Conservation (phyloP, 768 basidiomycete genomes). For the Boletus rubescentipes region DNA sequence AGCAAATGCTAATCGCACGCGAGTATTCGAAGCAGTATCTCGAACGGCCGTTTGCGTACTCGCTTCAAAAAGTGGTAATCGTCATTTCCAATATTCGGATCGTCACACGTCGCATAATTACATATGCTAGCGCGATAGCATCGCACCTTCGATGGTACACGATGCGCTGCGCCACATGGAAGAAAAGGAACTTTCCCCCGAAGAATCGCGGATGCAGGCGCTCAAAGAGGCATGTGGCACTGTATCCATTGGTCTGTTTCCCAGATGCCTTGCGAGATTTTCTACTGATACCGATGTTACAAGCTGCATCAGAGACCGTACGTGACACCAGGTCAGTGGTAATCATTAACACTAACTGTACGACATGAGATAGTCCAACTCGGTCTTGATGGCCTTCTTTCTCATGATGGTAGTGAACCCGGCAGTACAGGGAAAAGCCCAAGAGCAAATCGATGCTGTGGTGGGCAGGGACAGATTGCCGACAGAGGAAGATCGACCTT, state of each 20-base stretch:
- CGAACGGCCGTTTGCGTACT: neutral
- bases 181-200: neutral
- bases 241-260: neutral
- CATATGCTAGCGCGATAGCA: neutral
- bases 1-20: neutral
- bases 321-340: neutral
- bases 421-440: conserved; percentile 8
- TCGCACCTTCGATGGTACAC: neutral
- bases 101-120: neutral
- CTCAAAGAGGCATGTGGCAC: conserved; percentile 1
- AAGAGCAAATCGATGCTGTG: conserved; percentile 12
- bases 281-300: neutral
- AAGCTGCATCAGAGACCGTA: conserved; percentile 6
- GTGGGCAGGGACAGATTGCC: conserved; percentile 16
- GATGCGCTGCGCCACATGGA: neutral
- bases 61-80: neutral
- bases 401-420: conserved; percentile 4
- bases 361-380: neutral
- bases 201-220: neutral
- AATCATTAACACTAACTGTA: too few relatives aligned
- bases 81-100: too few relatives aligned
- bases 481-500: conserved; percentile 9
- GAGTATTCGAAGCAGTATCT: neutral
- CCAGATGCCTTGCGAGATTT: neutral
- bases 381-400: conserved; percentile 2